Percentiles rank a stretch among this genome's conserved stretches.
Conservation (phyloP, 768 basidiomycete genomes). For the Lactarius deliciosus region DNA sequence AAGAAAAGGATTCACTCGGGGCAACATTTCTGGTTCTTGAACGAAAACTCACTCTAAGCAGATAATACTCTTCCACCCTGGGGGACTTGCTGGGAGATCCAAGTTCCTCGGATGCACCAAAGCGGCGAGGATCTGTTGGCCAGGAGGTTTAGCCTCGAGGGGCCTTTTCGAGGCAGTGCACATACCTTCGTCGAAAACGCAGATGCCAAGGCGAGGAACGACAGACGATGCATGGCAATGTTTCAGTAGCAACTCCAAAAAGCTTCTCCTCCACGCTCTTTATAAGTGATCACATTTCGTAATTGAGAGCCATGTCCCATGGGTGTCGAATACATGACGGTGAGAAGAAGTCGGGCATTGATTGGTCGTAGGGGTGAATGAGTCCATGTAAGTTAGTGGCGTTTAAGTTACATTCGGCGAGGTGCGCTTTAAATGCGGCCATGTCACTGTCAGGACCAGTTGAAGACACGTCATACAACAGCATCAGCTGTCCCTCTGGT, state of each 20-base stretch:
- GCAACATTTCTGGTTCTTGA: not conserved
- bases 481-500: too few relatives aligned
- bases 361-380: not conserved
- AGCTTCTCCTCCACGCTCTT: not conserved
- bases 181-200: not conserved
- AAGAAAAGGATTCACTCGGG: not conserved
- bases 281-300: not conserved
- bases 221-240: not conserved
- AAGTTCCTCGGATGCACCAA: not conserved
- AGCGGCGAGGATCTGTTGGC: not conserved
- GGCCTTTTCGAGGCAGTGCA: not conserved
- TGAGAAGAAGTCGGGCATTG: not conserved
- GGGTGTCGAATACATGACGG: not conserved
- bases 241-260: not conserved
- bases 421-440: too few relatives aligned
- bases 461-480: too few relatives aligned
- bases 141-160: too few relatives aligned
- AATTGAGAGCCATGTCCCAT: not conserved
- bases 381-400: too few relatives aligned
- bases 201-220: not conserved
- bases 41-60: constrained; percentile 1
- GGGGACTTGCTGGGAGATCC: too few relatives aligned
- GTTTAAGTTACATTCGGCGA: too few relatives aligned
- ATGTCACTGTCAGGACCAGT: too few relatives aligned
- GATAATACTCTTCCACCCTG: not conserved